A percentile compares a stretch with the other conserved stretches of the same genome.
Evolutionary conservation across 2,329 filamentous ascomycete species (phyloP).

Genomic region (Monosporascus sp.): DNA sequence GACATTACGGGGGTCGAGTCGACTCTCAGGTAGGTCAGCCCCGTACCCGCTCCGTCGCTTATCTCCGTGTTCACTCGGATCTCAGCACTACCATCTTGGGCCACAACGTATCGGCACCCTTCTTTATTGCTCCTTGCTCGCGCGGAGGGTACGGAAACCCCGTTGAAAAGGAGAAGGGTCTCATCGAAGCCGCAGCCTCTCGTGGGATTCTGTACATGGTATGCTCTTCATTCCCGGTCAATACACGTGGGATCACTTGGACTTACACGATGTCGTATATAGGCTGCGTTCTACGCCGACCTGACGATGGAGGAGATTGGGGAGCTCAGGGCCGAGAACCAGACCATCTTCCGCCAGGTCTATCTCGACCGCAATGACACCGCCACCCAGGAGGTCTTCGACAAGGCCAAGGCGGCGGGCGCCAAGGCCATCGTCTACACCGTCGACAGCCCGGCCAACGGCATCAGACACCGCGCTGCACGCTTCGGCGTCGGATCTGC

Average conservation of each 20-base stretch:
- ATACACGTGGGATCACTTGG: not conserved
- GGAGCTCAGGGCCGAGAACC: constrained; percentile 15
- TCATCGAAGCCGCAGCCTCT: constrained; percentile 35
- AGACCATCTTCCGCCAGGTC: constrained; percentile 23
- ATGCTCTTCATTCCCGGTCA: not conserved
- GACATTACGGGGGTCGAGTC: constrained; percentile 42
- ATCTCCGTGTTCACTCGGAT: constrained; percentile 10
- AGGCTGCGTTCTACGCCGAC: constrained; percentile 17
- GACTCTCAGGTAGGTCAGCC: constrained; percentile 22
- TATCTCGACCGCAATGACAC: constrained; percentile 22
- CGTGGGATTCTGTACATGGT: constrained; percentile 37
- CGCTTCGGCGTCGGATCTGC: constrained; percentile 16
- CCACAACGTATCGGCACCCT: constrained; percentile 37
- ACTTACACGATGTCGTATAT: constrained; percentile 2
- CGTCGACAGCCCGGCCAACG: constrained; percentile 19
- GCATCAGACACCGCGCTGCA: constrained; percentile 18
- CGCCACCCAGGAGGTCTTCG: constrained; percentile 14
- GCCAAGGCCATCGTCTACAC: constrained; percentile 23
- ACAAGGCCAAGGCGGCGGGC: constrained; percentile 11
- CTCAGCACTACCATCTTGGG: constrained; percentile 35
- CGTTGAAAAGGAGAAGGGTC: constrained; percentile 31
- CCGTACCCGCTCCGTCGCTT: not conserved
- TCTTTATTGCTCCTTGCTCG: constrained; percentile 39
- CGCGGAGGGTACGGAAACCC: constrained; percentile 32
- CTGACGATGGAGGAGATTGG: constrained; percentile 21